Evolutionary conservation across 2,329 filamentous ascomycete species (phyloP).

Genomic region (Ophiostoma triangulosporum): DNA sequence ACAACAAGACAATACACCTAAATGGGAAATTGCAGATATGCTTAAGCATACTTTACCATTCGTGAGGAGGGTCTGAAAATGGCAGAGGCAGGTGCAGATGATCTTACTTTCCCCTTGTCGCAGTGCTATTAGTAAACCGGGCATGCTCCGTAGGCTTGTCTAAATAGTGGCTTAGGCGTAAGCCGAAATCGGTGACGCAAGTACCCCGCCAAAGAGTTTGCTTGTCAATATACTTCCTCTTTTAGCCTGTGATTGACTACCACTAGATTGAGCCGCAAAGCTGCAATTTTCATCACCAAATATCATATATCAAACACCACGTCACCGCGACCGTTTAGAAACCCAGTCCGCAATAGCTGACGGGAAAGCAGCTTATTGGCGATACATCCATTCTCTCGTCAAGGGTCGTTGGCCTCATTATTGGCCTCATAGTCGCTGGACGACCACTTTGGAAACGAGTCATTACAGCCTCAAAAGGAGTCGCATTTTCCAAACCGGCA

Average conservation of each 20-base stretch:
- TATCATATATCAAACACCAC: background rate
- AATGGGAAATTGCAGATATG: background rate
- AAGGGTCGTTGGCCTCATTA: background rate
- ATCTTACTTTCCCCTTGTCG: background rate
- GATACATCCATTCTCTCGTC: background rate
- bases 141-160: too few relatives aligned
- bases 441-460: background rate
- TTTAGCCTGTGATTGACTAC: constrained; percentile 2
- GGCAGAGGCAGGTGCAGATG: background rate
- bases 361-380: background rate
- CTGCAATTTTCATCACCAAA: constrained; percentile 7
- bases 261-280: background rate
- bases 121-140: background rate
- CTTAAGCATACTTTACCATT: background rate
- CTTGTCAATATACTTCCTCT: constrained; percentile 4
- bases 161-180: background rate
- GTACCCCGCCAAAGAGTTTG: constrained; percentile 12
- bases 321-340: background rate
- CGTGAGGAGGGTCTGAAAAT: background rate
- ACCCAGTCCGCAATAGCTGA: background rate
- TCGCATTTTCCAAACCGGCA: background rate
- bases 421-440: background rate
- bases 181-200: constrained; percentile 12
- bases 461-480: background rate
- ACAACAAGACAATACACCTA: background rate